Evolutionary conservation across 2,329 filamentous ascomycete genomes (phyloP).

Genomic region (Phialocephala subalpina): DNA sequence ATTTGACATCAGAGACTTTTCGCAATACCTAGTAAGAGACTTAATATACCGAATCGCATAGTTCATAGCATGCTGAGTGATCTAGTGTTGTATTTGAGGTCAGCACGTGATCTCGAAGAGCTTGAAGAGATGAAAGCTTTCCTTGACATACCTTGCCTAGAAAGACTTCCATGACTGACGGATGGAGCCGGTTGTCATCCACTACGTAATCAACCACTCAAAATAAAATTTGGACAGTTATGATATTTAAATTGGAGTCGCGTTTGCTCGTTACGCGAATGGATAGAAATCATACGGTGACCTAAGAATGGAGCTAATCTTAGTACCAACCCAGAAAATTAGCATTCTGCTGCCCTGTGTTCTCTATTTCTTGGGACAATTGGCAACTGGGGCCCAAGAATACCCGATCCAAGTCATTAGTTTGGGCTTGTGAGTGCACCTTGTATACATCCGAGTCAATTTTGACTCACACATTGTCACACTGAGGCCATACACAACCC

Average conservation of each 20-base stretch:
- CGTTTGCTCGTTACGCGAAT: background rate
- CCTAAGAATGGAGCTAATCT: background rate
- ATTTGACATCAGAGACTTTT: conserved; percentile 11
- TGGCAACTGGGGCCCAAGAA: background rate
- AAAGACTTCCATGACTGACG: conserved; percentile 50
- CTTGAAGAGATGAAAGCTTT: background rate
- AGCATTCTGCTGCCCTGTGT: background rate
- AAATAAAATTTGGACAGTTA: background rate
- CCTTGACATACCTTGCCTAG: conserved; percentile 60
- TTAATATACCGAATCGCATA: conserved; percentile 76
- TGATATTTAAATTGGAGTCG: conserved; percentile 5
- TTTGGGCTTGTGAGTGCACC: background rate
- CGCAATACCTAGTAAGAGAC: background rate
- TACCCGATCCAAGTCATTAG: background rate
- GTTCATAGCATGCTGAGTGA: conserved; percentile 72
- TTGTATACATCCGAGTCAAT: conserved; percentile 13
- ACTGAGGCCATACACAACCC: too few relatives aligned
- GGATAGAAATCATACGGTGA: background rate
- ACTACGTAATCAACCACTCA: background rate
- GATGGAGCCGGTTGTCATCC: background rate
- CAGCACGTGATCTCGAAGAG: conserved; percentile 31
- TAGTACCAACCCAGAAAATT: conserved; percentile 1
- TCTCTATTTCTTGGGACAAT: background rate
- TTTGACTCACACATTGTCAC: conserved; percentile 16
- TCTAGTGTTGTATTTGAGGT: conserved; percentile 48